These are phyloP conservation scores for Russula emetica DNA, from an alignment of 768 basidiomycete genomes.

Conservation along the genomic window DNA sequence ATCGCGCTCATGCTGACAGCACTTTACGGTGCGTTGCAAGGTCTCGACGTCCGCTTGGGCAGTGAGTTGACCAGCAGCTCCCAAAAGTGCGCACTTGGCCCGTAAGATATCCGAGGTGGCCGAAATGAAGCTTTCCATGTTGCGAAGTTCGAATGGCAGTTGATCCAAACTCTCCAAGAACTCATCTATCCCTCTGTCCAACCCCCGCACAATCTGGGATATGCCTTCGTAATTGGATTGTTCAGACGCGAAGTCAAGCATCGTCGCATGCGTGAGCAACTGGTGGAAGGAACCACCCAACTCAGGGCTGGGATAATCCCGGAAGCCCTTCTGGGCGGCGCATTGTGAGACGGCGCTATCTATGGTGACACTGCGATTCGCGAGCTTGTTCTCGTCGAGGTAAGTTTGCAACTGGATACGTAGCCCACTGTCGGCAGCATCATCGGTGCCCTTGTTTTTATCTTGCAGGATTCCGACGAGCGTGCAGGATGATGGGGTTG, in stretches of 20 bases:
- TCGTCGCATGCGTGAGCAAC: conserved; percentile 15
- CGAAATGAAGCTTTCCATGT: conserved; percentile 10
- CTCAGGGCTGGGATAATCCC: conserved; percentile 1
- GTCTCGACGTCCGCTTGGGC: not conserved
- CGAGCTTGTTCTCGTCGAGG: conserved; percentile 22
- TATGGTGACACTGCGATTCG: conserved; percentile 19
- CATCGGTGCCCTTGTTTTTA: not conserved
- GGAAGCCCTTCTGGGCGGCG: conserved; percentile 17
- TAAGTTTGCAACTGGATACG: conserved; percentile 19
- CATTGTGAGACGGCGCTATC: conserved; percentile 16
- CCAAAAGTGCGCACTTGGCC: conserved; percentile 5
- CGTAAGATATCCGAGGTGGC: conserved; percentile 12
- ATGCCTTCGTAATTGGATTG: conserved; percentile 1
- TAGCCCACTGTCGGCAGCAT: not conserved
- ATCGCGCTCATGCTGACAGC: conserved; percentile 16
- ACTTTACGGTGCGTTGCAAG: not conserved
- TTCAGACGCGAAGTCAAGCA: conserved; percentile 16
- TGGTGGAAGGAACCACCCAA: conserved; percentile 8
- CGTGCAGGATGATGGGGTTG: conserved; percentile 12
- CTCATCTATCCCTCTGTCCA: conserved; percentile 20
- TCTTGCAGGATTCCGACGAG: conserved; percentile 3
- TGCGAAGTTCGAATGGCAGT: conserved; percentile 15
- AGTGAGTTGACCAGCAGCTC: conserved; percentile 1
- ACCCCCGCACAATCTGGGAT: conserved; percentile 12
- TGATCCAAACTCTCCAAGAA: conserved; percentile 12